These are phyloP conservation scores for Thermothelomyces thermophilus DNA, from an alignment of 2,329 filamentous ascomycete genomes.

Conservation along the genomic window DNA sequence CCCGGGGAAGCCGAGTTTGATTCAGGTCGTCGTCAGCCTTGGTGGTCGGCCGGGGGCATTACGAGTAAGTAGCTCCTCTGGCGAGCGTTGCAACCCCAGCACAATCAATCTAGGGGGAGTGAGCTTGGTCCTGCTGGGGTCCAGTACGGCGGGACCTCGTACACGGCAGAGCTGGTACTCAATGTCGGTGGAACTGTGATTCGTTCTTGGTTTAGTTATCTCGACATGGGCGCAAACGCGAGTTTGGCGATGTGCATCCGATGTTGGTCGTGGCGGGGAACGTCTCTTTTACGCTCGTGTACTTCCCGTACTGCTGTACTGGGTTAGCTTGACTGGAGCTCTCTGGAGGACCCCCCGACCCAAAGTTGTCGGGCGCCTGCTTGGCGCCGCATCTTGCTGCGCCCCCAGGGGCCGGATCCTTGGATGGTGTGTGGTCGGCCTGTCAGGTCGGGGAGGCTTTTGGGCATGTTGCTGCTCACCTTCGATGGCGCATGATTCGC, in stretches of 20 bases:
- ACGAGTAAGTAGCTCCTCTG: no score
- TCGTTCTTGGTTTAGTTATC: neutral
- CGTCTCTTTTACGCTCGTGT: neutral
- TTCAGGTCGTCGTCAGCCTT: conserved; percentile 7
- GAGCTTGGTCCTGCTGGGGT: no score
- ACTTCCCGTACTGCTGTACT: no score
- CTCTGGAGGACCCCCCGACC: conserved; percentile 16
- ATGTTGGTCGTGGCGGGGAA: neutral
- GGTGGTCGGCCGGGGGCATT: neutral
- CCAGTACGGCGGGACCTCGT: no score
- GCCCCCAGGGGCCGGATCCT: conserved; percentile 8
- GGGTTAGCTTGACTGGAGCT: no score
- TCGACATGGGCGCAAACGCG: neutral
- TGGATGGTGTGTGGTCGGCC: neutral
- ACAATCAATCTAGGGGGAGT: no score
- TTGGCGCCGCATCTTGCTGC: conserved; percentile 20
- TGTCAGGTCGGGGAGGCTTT: conserved; percentile 1
- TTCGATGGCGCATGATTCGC: conserved; percentile 15
- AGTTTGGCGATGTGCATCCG: conserved; percentile 1
- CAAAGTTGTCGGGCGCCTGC: conserved; percentile 8
- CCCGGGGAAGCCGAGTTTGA: neutral
- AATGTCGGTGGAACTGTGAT: no score
- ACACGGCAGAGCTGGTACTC: no score
- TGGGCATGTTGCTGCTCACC: conserved; percentile 9
- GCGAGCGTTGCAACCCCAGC: no score